A percentile compares a stretch with the other conserved stretches of the same genome.
These are phyloP conservation scores for Aspergillus transmontanensis DNA, from an alignment of 2,329 filamentous ascomycete genomes.

Conservation along the genomic window DNA sequence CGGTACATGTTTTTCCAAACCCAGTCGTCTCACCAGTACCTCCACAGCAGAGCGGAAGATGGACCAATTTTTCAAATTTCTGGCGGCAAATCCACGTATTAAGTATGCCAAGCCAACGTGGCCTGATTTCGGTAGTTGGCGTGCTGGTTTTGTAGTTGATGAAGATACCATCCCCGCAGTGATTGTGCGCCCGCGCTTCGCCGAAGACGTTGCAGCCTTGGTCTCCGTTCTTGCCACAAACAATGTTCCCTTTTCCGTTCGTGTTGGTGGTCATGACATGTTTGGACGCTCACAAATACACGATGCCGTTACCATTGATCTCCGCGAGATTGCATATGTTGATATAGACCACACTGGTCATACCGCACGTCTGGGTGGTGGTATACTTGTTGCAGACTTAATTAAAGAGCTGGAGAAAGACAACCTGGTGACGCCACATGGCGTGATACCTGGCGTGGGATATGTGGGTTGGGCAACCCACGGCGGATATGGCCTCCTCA, in stretches of 20 bases:
- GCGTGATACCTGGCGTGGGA: slow-evolving; percentile 27
- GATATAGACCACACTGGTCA: slow-evolving; percentile 6
- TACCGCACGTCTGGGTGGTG: slow-evolving; percentile 17
- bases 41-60: too few relatives aligned
- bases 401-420: slow-evolving; percentile 8
- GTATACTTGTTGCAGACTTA: slow-evolving; percentile 15
- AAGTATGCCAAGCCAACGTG: too few relatives aligned
- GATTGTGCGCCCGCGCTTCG: slow-evolving; percentile 13
- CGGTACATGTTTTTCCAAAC: too few relatives aligned
- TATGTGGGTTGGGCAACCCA: slow-evolving; percentile 40
- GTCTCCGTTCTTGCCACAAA: slow-evolving; percentile 10
- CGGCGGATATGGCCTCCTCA: slow-evolving; percentile 40
- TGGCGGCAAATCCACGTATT: too few relatives aligned
- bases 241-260: slow-evolving; percentile 17
- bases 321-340: slow-evolving; percentile 16
- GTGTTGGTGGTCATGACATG: slow-evolving; percentile 23
- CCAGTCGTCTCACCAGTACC: too few relatives aligned
- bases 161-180: slow-evolving; percentile 13
- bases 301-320: slow-evolving; percentile 17
- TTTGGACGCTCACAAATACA: slow-evolving; percentile 12
- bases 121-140: too few relatives aligned
- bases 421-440: slow-evolving; percentile 16
- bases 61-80: too few relatives aligned
- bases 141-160: slow-evolving; percentile 6
- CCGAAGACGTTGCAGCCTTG: slow-evolving; percentile 11